Base-by-base conservation (phyloP, 2,329 filamentous ascomycete genomes). In the Colletotrichum musae region DNA sequence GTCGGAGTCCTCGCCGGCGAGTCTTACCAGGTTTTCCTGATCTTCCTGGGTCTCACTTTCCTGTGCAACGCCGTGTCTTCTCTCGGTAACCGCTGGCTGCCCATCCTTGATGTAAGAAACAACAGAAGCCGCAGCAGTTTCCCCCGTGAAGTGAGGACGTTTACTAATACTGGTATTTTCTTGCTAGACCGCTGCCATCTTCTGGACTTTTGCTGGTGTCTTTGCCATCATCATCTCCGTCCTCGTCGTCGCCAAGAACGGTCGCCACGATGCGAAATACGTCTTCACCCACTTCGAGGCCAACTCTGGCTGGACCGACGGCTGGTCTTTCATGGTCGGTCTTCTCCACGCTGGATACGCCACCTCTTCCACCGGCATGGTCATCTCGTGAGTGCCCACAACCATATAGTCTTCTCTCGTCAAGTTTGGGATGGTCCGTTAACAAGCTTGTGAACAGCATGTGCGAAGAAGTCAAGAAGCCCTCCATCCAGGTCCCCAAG, bases 321-420 rank as follows among this genome's bases (percentile, higher is more conserved):
- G 92, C 75, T 93, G 91, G 91, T 91, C 91, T 4, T 93, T 93
- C 81, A 90, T 88, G 76, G 89, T 94, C 68, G 92, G 92, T 76
- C 85, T 94, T 32, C 83, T 93, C 21, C 91, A 93, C 74, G 91
- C 90, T 58, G 92, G 89, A 71, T 93, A 94, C 75, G 91, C 90
- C 53, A 93, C 91, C 15, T 93, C 91, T 4, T 92, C 91, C 16
- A 93, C 91, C 0, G 92, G 92, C 80, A 94, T 94, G 92, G 91
- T 94, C 68, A 91, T 94, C 77, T 92, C 89, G 89, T 91, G 81
- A 85, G 89, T 84, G 57, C 10, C 2, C n/a, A 6, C 28, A 9
- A 32, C 6, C 28, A 2, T 2, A 32, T 6, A 32, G 6, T 9
- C 6, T 9, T 32, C 28, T 6, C 7, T 32, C 7, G 28, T 24